Conservation (phyloP, 2,329 filamentous ascomycete species). For the Albophoma yamanashiensis region DNA sequence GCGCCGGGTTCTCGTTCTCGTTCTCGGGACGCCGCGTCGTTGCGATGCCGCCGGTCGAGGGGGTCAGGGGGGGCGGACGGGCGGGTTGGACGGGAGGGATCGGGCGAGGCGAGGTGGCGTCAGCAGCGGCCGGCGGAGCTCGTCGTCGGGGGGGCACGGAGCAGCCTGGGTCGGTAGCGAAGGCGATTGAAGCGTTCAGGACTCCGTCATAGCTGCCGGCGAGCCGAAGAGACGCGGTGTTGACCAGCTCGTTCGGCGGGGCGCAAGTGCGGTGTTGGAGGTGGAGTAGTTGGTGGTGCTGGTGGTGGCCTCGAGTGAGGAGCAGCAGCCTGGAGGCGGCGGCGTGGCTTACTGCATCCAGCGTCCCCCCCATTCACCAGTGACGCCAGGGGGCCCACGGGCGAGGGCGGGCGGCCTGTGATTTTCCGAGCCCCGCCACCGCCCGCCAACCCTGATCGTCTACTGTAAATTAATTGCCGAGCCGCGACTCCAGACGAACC, state of each 20-base stretch:
- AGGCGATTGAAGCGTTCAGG: background rate
- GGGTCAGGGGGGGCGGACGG: background rate
- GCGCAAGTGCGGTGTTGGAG: too few species aligned
- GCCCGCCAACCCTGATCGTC: background rate
- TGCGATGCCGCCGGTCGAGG: background rate
- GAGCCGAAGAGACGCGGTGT: background rate
- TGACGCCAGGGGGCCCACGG: background rate
- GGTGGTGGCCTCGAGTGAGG: background rate
- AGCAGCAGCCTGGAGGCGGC: background rate
- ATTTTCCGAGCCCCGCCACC: background rate
- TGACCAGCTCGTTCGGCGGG: background rate
- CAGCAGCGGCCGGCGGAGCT: background rate
- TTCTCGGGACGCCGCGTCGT: background rate
- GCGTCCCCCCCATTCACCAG: background rate
- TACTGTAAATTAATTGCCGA: too few species aligned
- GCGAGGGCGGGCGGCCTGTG: background rate
- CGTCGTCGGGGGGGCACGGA: background rate
- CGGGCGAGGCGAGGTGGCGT: background rate
- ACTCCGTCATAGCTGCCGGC: constrained; percentile 3
- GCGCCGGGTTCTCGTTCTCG: too few species aligned
- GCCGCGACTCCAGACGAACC: background rate
- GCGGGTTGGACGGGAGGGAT: background rate
- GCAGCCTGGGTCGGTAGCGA: background rate
- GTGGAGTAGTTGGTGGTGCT: too few species aligned
- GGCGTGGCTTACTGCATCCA: background rate